Evolutionary conservation across 805 yeast genomes (phyloP), one percentile per base, ranked within the genome.

Genomic region (Tetrapisispora taiwanensis): DNA sequence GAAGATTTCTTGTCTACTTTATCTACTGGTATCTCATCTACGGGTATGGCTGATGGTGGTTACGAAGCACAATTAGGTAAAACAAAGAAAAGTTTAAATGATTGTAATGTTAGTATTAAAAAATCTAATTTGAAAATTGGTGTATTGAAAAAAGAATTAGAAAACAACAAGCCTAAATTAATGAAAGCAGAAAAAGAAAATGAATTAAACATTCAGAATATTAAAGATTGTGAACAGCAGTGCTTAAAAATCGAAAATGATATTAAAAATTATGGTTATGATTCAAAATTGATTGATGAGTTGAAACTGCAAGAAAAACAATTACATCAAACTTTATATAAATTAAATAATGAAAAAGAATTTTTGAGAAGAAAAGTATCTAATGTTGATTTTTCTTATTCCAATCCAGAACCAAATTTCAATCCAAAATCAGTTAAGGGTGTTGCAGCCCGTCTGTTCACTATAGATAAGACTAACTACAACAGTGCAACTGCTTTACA

Each of bases 21-120:
- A 34, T 79, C 88, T 0, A 86, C 95, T 0, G 96, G 97, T 54
- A 79, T 89, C n/a, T 84, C 95, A 0, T 76, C 94, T 0, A 79
- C 76, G 47, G 95, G 94, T 44, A 71, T 69, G 30, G 68, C 80
- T 0, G 82, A 80, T 53, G 80, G 84, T 30, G 96, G 96, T 8
- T 89, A 85, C 61, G 66, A 72, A 48, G 73, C 80, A 2, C 95
- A 87, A 53, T 63, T 88, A 35, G 75, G 76, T 46, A 78, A 76
- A 39, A 78, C 77, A 8, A 81, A 81, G 52, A 72, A 72, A 20
- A 70, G 68, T 33, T 59, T 80, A 7, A 73, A 79, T 38, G 72
- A 74, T 18, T 65, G 77, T 1, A 71, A 72, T 30, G 78, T 82
- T 3, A 53, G 68, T 22, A 72, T 80, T 19, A 79, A 81, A 46